Evolutionary conservation across 2,329 filamentous ascomycete species (phyloP).

Genomic region (Cordyceps farinosa): DNA sequence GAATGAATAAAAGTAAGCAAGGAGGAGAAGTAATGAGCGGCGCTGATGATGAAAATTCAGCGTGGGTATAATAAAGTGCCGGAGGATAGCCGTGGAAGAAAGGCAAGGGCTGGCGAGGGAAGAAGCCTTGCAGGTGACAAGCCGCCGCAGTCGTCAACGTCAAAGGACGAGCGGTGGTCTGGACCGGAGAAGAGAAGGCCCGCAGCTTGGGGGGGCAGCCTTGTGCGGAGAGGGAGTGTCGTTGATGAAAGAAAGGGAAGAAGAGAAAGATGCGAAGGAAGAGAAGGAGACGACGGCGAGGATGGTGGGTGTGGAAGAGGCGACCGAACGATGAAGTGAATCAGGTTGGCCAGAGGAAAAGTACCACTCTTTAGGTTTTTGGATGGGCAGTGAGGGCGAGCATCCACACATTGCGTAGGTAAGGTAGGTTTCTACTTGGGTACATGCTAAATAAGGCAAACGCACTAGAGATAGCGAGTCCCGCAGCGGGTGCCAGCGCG

Average conservation of each 20-base stretch:
- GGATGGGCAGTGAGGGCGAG: constrained; percentile 1
- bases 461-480: neutral
- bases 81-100: neutral
- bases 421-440: too few relatives aligned
- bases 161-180: constrained; percentile 4
- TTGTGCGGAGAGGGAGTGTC: neutral
- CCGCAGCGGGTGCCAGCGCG: neutral
- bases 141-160: constrained; percentile 3
- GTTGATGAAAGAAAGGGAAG: constrained; percentile 1
- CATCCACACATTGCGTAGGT: too few relatives aligned
- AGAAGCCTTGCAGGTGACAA: neutral
- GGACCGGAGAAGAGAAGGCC: neutral
- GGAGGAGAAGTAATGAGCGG: neutral
- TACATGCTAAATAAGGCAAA: neutral
- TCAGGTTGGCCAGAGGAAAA: constrained; percentile 10
- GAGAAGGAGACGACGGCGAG: constrained; percentile 5
- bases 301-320: constrained; percentile 14
- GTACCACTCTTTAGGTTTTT: neutral
- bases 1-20: neutral
- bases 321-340: constrained; percentile 7
- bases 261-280: neutral
- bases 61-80: neutral
- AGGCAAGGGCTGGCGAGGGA: neutral
- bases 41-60: neutral
- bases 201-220: neutral